Evolutionary conservation across 2,329 filamentous ascomycete genomes (phyloP).

Genomic region (Coniosporium tulheliwenetii): DNA sequence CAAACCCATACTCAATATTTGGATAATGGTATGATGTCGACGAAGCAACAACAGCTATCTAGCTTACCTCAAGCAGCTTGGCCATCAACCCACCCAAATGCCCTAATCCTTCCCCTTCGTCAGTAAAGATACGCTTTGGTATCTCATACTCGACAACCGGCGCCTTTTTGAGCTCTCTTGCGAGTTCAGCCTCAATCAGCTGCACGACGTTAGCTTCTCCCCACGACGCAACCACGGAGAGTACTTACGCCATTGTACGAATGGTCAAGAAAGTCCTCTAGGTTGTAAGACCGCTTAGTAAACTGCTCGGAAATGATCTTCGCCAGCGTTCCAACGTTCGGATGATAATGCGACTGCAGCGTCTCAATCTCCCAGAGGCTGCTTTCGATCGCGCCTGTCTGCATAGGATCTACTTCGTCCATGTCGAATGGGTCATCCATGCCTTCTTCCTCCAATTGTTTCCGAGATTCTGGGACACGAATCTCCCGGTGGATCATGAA

Average conservation of each 20-base stretch:
- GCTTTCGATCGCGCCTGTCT: conserved; percentile 77
- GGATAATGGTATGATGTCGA: too few relatives aligned
- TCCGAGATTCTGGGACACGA: conserved; percentile 40
- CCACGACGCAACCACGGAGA: neutral
- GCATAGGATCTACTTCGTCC: conserved; percentile 65
- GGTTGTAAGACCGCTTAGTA: conserved; percentile 82
- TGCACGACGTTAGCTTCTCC: conserved; percentile 24
- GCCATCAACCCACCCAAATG: conserved; percentile 15
- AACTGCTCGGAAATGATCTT: conserved; percentile 95
- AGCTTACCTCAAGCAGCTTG: neutral
- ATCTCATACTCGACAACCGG: conserved; percentile 92
- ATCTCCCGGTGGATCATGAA: conserved; percentile 86
- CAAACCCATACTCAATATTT: too few relatives aligned
- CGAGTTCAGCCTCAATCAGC: conserved; percentile 73
- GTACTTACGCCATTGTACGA: conserved; percentile 61
- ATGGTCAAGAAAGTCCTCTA: conserved; percentile 97
- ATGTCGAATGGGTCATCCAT: conserved; percentile 65
- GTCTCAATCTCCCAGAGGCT: conserved; percentile 91
- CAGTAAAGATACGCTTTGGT: conserved; percentile 62
- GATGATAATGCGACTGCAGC: conserved; percentile 85
- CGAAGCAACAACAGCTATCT: neutral
- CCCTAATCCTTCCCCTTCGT: conserved; percentile 15
- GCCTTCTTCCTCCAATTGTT: conserved; percentile 43
- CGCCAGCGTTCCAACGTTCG: conserved; percentile 85
- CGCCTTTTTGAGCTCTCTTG: conserved; percentile 68